Evolutionary conservation across 2,329 filamentous ascomycete species (phyloP), one percentile per base, ranked within the genome.

Genomic region (Colletotrichum karsti): DNA sequence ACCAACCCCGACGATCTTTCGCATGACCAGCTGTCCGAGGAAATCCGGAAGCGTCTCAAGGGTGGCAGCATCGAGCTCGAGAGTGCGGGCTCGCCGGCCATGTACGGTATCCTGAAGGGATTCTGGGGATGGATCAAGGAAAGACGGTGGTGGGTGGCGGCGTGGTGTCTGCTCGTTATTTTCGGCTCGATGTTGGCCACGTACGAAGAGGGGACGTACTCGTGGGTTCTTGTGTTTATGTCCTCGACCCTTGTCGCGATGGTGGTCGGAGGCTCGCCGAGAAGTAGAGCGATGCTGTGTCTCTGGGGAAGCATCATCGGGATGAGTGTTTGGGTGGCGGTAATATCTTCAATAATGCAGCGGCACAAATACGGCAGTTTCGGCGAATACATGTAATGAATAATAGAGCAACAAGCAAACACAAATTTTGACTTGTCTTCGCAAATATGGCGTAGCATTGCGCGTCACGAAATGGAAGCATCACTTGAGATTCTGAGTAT

Each of bases 11-110:
- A 69, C 33, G 55, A 56, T 3, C 42, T 72, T 7, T 72, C 65
- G 2, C 63, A 72, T n/a, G 57, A 67, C 2, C 48, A 74, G 35
- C 63, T 76, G 1, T 53, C 69, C 22, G 37, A 57, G 3, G 59
- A 72, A 13, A 69, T 75, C 10, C 56, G 46, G 4, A 73, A 70
- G 18, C 26, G 55, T 0, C 53, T 75, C 3, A 39, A 55, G 9
- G 73, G 73, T 7, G 73, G 73, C 5, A 69, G 69, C 2, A 55
- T 72, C 26, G 68, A 66, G 22, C 72, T 74, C 12, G 59, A 63
- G 18, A 33, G 22, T 10, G 48, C 37, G 20, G 39, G 37, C 7
- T 30, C 35, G 13, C 28, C 57, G 13, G 42, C 30, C 7, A 41
- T 35, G 22, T 60, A 61, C 15, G 18, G 24, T 3, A 13, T 68